phyloP scores from a whole-genome alignment of 768 basidiomycete species.

The Mycena belliarum region DNA sequence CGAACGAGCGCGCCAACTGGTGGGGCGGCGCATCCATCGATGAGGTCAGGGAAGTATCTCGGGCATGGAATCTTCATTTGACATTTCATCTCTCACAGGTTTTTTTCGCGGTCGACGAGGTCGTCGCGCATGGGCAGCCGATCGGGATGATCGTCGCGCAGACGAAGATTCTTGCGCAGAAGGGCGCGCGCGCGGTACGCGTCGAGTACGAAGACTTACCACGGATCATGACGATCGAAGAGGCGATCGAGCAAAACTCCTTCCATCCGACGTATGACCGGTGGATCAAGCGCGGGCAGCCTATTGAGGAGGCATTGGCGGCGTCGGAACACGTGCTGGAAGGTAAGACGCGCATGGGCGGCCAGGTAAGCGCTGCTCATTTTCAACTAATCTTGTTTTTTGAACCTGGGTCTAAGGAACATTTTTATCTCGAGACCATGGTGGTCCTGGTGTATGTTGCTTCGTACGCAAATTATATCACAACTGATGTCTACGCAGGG shows the following conservation, averaged over 20 bases:
- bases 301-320: conserved; percentile 17
- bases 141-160: conserved; percentile 22
- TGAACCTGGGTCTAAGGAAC: conserved; percentile 4
- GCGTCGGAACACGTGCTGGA: conserved; percentile 20
- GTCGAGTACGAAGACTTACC: conserved; percentile 24
- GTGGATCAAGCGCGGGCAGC: conserved; percentile 14
- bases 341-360: conserved; percentile 22
- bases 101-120: conserved; percentile 16
- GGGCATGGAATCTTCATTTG: no score
- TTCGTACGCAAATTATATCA: background rate
- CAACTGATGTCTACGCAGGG: conserved; percentile 1
- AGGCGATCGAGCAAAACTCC: conserved; percentile 18
- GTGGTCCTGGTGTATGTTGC: conserved; percentile 15
- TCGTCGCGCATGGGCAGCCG: conserved; percentile 21
- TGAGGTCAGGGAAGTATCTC: no score
- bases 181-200: conserved; percentile 20
- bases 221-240: conserved; percentile 20
- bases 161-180: conserved; percentile 24
- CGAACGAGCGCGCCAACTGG: conserved; percentile 21
- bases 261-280: conserved; percentile 23
- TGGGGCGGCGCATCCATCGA: conserved; percentile 21
- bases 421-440: conserved; percentile 25
- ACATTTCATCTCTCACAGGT: no score
- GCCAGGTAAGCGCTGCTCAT: conserved; percentile 6
- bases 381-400: background rate